Conservation (phyloP, 305 asterid species). For the Euphrasia arctica region DNA sequence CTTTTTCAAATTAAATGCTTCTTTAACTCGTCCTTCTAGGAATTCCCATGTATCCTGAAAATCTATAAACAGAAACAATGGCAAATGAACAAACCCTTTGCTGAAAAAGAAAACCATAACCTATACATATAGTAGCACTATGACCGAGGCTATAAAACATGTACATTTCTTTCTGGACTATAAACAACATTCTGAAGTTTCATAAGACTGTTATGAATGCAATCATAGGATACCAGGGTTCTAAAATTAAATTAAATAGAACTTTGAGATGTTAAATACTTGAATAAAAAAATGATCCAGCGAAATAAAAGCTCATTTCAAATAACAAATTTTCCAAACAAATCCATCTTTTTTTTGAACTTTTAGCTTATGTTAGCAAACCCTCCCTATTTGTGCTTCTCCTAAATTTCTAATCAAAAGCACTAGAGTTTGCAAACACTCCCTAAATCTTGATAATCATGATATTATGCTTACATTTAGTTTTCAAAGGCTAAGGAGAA, state of each 20-base stretch:
- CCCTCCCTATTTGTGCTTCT: neutral
- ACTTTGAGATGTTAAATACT: conserved; percentile 16
- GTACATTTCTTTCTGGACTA: conserved; percentile 7
- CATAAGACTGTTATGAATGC: neutral
- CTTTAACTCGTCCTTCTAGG: conserved; percentile 74
- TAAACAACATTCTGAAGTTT: conserved; percentile 12
- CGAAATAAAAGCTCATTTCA: neutral
- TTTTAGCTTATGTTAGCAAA: neutral
- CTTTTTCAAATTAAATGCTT: conserved; percentile 80
- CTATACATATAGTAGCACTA: conserved; percentile 11
- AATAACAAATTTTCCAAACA: neutral
- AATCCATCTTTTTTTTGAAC: neutral
- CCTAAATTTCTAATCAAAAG: neutral
- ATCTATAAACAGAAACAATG: conserved; percentile 40
- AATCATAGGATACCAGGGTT: neutral
- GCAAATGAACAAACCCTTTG: conserved; percentile 13
- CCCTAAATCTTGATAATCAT: conserved; percentile 3
- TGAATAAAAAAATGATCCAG: neutral
- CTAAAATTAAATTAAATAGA: neutral
- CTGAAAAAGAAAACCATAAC: conserved; percentile 17
- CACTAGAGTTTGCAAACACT: neutral
- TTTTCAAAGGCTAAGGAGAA: conserved; percentile 5
- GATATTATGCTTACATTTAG: conserved; percentile 7
- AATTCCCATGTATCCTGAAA: conserved; percentile 83
- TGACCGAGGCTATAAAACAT: neutral